Conservation (phyloP, 352 stramenopile genomes). For the Globisporangium spinosum region DNA sequence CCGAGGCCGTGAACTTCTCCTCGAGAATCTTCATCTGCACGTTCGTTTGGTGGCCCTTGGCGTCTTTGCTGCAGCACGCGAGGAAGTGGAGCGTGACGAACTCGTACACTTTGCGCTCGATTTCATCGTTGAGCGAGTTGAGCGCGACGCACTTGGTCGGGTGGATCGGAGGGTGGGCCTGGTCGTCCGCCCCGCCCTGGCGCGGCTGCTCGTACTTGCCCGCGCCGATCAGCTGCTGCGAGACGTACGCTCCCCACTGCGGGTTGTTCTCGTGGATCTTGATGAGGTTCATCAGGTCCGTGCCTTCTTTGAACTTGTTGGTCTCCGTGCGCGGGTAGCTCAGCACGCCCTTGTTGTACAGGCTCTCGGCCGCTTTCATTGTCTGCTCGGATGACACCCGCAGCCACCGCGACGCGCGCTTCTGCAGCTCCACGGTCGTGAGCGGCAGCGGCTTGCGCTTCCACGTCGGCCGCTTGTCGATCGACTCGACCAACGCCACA, state of each 20-base stretch:
- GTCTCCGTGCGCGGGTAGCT: constrained; percentile 99
- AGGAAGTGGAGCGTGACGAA: constrained; percentile 98
- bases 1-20: constrained; percentile 87
- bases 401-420: constrained; percentile 93
- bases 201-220: constrained; percentile 84
- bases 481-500: constrained; percentile 54
- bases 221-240: constrained; percentile 43
- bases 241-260: constrained; percentile 81
- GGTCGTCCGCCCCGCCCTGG: constrained; percentile 92
- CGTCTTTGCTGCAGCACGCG: constrained; percentile 96
- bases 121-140: constrained; percentile 64
- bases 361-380: constrained; percentile 94
- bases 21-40: constrained; percentile 84
- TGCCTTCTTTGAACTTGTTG: constrained; percentile 95
- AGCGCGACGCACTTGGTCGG: constrained; percentile 93
- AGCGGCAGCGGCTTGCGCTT: constrained; percentile 97
- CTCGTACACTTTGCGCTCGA: constrained; percentile 96
- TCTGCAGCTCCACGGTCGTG: constrained; percentile 99
- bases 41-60: constrained; percentile 85
- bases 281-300: constrained; percentile 85
- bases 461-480: constrained; percentile 80
- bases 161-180: constrained; percentile 98
- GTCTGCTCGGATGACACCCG: constrained; percentile 94
- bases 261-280: constrained; percentile 63
- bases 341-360: constrained; percentile 98